Base-by-base conservation (phyloP, 2,329 filamentous ascomycete genomes). In the Westerdykella sp. region DNA sequence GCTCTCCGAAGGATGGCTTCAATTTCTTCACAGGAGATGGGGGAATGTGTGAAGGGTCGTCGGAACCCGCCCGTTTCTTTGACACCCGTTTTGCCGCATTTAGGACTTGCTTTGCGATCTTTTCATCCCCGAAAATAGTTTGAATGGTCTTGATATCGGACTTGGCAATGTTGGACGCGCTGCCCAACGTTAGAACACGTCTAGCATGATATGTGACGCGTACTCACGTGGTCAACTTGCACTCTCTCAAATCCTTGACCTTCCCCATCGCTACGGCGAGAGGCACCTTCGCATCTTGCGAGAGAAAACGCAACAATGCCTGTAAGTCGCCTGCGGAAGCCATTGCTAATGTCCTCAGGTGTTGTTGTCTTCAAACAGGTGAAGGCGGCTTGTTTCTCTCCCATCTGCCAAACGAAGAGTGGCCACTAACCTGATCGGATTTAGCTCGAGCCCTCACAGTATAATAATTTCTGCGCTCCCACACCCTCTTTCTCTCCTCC, bases 201-300 rank as follows among this genome's bases (percentile, higher is more conserved):
- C 25, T 11, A 35, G 13, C 49, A 45, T 50, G 49, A 28, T 3
- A 38, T 35, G 41, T 50, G 47, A 56, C 48, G 44, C 51, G 46
- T 50, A 57, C 69, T 62, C 68, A 83, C 81, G 75, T 73, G 51
- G 59, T 63, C 16, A 80, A 63, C 43, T 69, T 65, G 16, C 70
- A 71, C 41, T 68, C 66, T 55, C 78, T 73, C 9, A 81, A 68
- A n/a, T 72, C 69, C 48, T 74, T 74, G 42, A 77, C 68, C 54
- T 79, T 79, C 42, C 68, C 57, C 60, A 81, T 75, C 10, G 77
- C 78, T 22, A 68, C 63, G 4, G 73, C 72, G 5, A 81, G 64
- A 2, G 78, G 74, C 0, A 81, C 50, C 55, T 78, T 80, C 23
- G 72, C 72, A 51, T 81, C 77, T 60, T 78, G 73, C 1, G 74